Percentiles rank a stretch among this genome's conserved stretches.
These are phyloP conservation scores for Hippophae rhamnoides DNA, from an alignment of 306 rosid genomes.

Conservation along the genomic window DNA sequence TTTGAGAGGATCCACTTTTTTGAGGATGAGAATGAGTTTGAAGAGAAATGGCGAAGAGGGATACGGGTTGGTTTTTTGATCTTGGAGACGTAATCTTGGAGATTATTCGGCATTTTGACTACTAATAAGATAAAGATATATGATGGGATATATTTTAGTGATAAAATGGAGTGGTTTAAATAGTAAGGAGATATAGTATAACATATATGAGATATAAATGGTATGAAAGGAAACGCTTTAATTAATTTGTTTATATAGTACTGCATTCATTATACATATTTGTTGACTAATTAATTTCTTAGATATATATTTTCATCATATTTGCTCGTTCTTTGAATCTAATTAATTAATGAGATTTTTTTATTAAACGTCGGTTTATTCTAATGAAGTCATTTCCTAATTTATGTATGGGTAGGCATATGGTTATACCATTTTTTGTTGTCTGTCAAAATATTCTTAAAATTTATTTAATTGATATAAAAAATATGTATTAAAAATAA, in stretches of 20 bases:
- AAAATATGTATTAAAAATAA: too few relatives aligned
- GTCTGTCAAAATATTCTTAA: too few relatives aligned
- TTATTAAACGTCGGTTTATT: too few relatives aligned
- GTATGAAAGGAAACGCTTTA: conserved; percentile 3
- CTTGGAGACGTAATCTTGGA: conserved; percentile 36
- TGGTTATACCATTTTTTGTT: too few relatives aligned
- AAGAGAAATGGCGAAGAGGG: conserved; percentile 7
- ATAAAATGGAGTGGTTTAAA: conserved; percentile 15
- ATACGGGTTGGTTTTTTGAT: conserved; percentile 32
- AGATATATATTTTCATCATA: too few relatives aligned
- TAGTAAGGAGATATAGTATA: conserved; percentile 2
- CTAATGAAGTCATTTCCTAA: too few relatives aligned
- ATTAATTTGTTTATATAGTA: background rate
- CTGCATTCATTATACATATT: background rate
- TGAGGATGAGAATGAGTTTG: conserved; percentile 27
- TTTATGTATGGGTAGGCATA: too few relatives aligned
- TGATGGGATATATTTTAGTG: background rate
- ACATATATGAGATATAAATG: conserved; percentile 4
- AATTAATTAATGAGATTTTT: too few relatives aligned
- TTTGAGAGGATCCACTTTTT: conserved; percentile 41
- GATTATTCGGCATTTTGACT: conserved; percentile 35
- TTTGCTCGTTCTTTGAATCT: too few relatives aligned
- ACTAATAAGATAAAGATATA: background rate
- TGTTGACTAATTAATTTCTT: background rate
- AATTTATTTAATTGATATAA: too few relatives aligned